phyloP scores from a whole-genome alignment of 805 yeast species.

The Candida sithepensis region DNA sequence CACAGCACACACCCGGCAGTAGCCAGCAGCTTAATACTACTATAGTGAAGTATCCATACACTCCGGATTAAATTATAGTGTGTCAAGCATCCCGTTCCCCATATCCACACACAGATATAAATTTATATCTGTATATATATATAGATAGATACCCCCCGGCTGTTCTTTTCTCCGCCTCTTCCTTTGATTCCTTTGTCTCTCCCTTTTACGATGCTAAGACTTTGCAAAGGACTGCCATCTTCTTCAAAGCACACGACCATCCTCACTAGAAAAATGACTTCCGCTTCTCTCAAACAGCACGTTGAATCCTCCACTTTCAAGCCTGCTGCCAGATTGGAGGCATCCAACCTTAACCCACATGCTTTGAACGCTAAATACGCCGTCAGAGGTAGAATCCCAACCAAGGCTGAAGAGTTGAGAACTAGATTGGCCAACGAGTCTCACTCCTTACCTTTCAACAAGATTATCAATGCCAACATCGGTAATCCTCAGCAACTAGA shows the following conservation, averaged over 20 bases:
- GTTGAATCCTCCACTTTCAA: slow-evolving; percentile 14
- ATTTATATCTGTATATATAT: background rate
- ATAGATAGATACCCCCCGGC: too few relatives aligned
- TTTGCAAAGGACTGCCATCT: background rate
- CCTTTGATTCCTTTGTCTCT: background rate
- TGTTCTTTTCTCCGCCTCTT: background rate
- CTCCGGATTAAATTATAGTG: too few relatives aligned
- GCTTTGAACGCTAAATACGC: slow-evolving; percentile 91
- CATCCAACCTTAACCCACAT: slow-evolving; percentile 61
- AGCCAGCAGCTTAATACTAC: too few relatives aligned
- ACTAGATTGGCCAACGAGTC: slow-evolving; percentile 51
- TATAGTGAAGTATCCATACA: too few relatives aligned
- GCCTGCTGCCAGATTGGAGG: slow-evolving; percentile 35
- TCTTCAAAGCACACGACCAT: background rate
- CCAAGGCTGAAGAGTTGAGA: slow-evolving; percentile 82
- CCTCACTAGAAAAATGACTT: slow-evolving; percentile 3
- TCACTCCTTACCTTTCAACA: slow-evolving; percentile 66
- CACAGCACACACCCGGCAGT: too few relatives aligned
- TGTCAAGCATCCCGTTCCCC: too few relatives aligned
- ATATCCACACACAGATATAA: too few relatives aligned
- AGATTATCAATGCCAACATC: slow-evolving; percentile 85
- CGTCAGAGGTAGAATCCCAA: slow-evolving; percentile 92
- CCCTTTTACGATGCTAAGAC: background rate
- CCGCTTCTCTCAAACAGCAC: slow-evolving; percentile 8
- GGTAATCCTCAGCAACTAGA: slow-evolving; percentile 98